Percentiles rank a stretch among this genome's conserved stretches.
These are phyloP conservation scores for Selaginella moellendorffii DNA, from an alignment of 75 land plant species.

Conservation along the genomic window DNA sequence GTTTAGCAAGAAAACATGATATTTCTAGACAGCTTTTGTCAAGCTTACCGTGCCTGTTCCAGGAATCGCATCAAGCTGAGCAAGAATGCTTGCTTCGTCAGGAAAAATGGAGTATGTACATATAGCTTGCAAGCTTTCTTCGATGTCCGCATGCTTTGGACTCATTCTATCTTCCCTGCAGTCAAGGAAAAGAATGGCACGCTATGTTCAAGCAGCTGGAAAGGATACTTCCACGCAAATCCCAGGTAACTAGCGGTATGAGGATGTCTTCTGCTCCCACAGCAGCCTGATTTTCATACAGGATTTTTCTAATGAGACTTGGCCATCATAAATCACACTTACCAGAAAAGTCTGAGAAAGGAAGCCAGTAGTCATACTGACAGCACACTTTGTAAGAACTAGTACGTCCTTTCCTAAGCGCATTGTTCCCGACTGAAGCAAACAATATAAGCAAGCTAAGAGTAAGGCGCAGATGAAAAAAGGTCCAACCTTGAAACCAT, in stretches of 20 bases:
- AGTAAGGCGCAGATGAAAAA: background rate
- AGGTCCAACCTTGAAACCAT: constrained; percentile 5
- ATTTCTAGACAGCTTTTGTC: background rate
- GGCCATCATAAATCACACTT: no score
- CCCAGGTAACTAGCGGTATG: constrained; percentile 2
- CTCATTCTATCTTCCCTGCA: background rate
- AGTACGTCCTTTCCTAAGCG: constrained; percentile 4
- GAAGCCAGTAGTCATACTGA: background rate
- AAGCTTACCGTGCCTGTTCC: constrained; percentile 7
- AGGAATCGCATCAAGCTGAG: constrained; percentile 7
- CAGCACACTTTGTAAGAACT: constrained; percentile 7
- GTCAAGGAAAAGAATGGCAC: constrained; percentile 1
- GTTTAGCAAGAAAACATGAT: background rate
- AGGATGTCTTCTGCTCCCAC: constrained; percentile 8
- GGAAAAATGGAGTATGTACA: constrained; percentile 9
- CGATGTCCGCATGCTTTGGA: constrained; percentile 4
- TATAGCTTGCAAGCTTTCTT: constrained; percentile 7
- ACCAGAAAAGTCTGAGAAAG: constrained; percentile 2
- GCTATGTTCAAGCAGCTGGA: background rate
- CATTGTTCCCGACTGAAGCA: constrained; percentile 9
- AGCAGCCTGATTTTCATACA: background rate
- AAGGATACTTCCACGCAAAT: constrained; percentile 8
- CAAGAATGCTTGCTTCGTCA: constrained; percentile 7
- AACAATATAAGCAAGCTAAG: background rate
- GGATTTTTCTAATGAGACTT: no score